Percentiles rank a stretch among this genome's conserved stretches.
Conservation (phyloP, 75 land plant genomes). For the Picea sitchensis region DNA sequence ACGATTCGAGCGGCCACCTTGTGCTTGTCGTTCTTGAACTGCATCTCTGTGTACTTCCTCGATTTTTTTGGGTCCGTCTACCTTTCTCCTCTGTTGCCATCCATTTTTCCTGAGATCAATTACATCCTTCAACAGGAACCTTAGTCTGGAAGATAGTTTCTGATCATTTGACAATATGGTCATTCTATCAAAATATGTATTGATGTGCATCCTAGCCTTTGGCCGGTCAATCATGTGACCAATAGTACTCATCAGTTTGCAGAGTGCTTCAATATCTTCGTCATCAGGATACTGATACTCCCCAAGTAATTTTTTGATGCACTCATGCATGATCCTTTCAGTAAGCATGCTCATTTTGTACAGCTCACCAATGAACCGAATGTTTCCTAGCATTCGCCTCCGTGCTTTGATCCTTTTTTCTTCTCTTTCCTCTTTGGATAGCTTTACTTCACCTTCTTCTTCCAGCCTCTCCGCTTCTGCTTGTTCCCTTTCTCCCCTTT, state of each 20-base stretch:
- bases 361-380: slow-evolving; percentile 89
- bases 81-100: slow-evolving; percentile 95
- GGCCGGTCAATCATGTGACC: slow-evolving; percentile 90
- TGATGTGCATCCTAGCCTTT: slow-evolving; percentile 78
- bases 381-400: slow-evolving; percentile 95
- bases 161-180: slow-evolving; percentile 47
- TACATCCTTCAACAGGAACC: slow-evolving; percentile 86
- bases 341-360: slow-evolving; percentile 97
- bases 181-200: slow-evolving; percentile 80
- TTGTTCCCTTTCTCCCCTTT: slow-evolving; percentile 86
- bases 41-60: slow-evolving; percentile 98
- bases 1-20: slow-evolving; percentile 59
- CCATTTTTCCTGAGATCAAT: slow-evolving; percentile 87
- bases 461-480: slow-evolving; percentile 80
- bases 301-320: slow-evolving; percentile 82
- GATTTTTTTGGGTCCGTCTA: slow-evolving; percentile 96
- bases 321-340: slow-evolving; percentile 97
- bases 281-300: slow-evolving; percentile 72
- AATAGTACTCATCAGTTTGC: slow-evolving; percentile 97
- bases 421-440: slow-evolving; percentile 73
- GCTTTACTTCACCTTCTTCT: slow-evolving; percentile 65
- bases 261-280: slow-evolving; percentile 93
- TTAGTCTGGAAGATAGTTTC: slow-evolving; percentile 75
- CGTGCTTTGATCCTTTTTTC: slow-evolving; percentile 63
- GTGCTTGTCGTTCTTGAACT: slow-evolving; percentile 70